Conservation (phyloP, 2,329 filamentous ascomycete genomes). For the Sporothrix phasma region DNA sequence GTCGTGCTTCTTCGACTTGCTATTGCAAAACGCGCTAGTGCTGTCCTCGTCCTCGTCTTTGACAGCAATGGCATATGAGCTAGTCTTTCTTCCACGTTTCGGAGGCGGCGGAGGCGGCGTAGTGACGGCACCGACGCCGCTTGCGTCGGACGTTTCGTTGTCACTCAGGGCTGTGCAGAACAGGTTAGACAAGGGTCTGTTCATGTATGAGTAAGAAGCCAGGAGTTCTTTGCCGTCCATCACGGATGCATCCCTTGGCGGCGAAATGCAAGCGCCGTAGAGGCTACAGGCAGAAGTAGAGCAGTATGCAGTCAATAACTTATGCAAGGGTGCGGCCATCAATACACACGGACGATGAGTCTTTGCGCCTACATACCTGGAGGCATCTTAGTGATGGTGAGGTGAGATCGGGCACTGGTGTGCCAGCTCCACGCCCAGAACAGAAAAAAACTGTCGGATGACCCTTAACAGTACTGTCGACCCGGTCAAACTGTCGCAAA, state of each 20-base stretch:
- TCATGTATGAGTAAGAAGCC: no score
- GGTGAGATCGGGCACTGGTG: not conserved
- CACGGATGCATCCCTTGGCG: not conserved
- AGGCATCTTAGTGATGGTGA: not conserved
- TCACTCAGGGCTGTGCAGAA: conserved; percentile 31
- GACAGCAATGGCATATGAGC: conserved; percentile 29
- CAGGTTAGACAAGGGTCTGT: not conserved
- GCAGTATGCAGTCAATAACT: no score
- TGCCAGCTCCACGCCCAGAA: not conserved
- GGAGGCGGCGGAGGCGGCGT: conserved; percentile 20
- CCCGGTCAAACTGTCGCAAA: not conserved
- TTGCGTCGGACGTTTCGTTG: conserved; percentile 30
- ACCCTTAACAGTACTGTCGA: not conserved
- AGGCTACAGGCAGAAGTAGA: not conserved
- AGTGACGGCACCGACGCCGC: conserved; percentile 21
- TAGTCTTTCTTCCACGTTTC: conserved; percentile 16
- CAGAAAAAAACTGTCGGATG: no score
- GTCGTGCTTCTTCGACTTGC: conserved; percentile 21
- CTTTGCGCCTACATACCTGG: conserved; percentile 1
- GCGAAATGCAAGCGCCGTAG: not conserved
- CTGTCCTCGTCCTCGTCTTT: conserved; percentile 23
- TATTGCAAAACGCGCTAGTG: conserved; percentile 19
- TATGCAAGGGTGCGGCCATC: not conserved
- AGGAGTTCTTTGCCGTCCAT: not conserved
- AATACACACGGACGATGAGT: not conserved